These are phyloP conservation scores for Leersia perrieri DNA, from an alignment of 176 grass and related monocot genomes.

Conservation along the genomic window DNA sequence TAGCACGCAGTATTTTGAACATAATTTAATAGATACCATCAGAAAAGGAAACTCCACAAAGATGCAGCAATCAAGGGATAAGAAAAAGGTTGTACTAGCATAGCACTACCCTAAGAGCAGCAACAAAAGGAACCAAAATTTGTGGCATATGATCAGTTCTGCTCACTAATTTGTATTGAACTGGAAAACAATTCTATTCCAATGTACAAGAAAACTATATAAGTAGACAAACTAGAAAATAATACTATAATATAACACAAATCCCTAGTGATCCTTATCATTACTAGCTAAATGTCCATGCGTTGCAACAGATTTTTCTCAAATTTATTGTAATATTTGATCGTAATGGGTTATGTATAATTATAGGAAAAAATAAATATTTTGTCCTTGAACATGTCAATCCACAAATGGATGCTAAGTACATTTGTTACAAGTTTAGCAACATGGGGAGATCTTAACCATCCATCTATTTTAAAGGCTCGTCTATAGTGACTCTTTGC, in stretches of 20 bases:
- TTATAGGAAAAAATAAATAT: no score
- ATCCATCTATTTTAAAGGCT: no score
- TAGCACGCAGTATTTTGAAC: not conserved
- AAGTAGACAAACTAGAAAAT: not conserved
- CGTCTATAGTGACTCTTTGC: no score
- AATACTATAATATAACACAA: not conserved
- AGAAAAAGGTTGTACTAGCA: not conserved
- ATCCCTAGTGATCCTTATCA: not conserved
- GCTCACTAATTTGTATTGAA: not conserved
- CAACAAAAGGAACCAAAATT: not conserved
- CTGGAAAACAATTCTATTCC: not conserved
- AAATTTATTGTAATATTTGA: no score
- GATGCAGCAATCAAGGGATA: not conserved
- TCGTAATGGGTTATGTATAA: no score
- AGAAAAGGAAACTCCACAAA: not conserved
- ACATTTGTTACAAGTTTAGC: no score
- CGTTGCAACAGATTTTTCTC: no score
- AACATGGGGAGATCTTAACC: no score
- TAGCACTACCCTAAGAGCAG: not conserved
- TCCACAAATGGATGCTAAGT: no score
- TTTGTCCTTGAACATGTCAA: no score
- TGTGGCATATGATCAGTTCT: not conserved
- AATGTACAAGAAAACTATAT: not conserved
- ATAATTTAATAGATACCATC: constrained; percentile 12
- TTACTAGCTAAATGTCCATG: no score